Evolutionary conservation across 495 filamentous ascomycete species (phyloP).

Genomic region (Aspergillus avenaceus): DNA sequence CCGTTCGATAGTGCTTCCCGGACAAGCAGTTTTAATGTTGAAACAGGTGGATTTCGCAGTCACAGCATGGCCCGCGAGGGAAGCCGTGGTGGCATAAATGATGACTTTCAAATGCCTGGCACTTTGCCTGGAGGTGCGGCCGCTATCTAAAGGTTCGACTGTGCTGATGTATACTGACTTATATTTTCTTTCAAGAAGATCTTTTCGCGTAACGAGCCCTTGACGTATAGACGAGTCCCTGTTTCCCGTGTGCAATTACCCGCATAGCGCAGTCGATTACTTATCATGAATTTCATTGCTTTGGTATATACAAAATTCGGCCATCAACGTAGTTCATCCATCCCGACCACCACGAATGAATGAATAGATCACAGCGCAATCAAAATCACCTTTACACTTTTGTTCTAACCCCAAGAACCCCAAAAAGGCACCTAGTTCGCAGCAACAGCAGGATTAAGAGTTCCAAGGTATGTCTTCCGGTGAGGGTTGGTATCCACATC

Average conservation of each 20-base stretch:
- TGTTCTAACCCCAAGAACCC: not conserved
- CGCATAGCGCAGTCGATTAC: not conserved
- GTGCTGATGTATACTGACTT: not conserved
- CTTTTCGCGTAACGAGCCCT: not conserved
- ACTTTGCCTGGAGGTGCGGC: slow-evolving; percentile 2
- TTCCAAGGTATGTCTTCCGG: slow-evolving; percentile 69
- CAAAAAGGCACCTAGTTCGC: slow-evolving; percentile 17
- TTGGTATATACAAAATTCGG: slow-evolving; percentile 13
- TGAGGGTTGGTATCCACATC: slow-evolving; percentile 77
- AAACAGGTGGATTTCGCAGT: slow-evolving; percentile 32
- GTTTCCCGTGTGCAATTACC: not conserved
- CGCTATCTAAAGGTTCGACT: not conserved
- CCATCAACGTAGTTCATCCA: slow-evolving; percentile 1
- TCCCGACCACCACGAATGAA: not conserved
- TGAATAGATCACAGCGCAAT: not conserved
- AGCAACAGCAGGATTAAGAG: slow-evolving; percentile 22
- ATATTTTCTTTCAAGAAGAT: not conserved
- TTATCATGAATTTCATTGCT: slow-evolving; percentile 12
- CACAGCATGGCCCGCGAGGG: slow-evolving; percentile 33
- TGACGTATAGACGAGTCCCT: no score
- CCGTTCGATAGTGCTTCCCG: slow-evolving; percentile 34
- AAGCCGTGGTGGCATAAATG: slow-evolving; percentile 25
- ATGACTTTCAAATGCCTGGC: slow-evolving; percentile 32
- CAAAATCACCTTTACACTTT: not conserved
- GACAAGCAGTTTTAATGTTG: slow-evolving; percentile 36